Percentiles rank a stretch among this genome's conserved stretches.
These are phyloP conservation scores for Canna indica DNA, from an alignment of 176 grass and related monocot genomes.

Conservation along the genomic window DNA sequence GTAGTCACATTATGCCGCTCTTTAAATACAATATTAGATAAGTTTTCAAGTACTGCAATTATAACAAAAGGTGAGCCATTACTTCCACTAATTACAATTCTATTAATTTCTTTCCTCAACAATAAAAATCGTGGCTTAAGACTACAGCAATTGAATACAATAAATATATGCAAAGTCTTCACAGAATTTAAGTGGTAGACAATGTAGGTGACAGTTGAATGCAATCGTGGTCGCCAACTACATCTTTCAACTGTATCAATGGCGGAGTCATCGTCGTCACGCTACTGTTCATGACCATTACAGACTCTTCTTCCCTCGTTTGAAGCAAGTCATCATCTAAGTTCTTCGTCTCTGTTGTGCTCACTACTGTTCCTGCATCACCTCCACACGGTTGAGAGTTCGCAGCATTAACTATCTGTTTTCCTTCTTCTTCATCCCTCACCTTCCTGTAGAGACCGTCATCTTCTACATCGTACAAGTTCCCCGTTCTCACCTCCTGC, in stretches of 20 bases:
- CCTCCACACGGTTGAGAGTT: background rate
- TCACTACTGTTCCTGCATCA: background rate
- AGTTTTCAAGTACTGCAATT: too few species aligned
- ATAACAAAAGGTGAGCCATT: too few species aligned
- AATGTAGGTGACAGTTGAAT: background rate
- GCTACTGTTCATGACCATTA: background rate
- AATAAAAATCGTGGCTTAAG: too few species aligned
- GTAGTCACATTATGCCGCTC: too few species aligned
- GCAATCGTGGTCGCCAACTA: background rate
- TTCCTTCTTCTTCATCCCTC: background rate
- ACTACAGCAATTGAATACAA: background rate
- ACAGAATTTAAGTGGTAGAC: too few species aligned
- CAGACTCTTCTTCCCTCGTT: background rate
- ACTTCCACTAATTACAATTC: too few species aligned
- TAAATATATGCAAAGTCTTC: background rate
- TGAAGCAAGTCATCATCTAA: background rate
- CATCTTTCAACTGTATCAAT: background rate
- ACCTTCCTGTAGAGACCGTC: background rate
- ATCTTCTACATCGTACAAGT: background rate
- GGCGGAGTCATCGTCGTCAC: background rate
- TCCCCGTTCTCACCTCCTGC: conserved; percentile 8
- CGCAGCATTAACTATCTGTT: too few species aligned
- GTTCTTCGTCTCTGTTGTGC: background rate
- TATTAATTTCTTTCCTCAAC: too few species aligned
- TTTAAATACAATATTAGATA: too few species aligned